Base-by-base conservation (phyloP, 257 asterid genomes). In the Scutellaria barbata region DNA sequence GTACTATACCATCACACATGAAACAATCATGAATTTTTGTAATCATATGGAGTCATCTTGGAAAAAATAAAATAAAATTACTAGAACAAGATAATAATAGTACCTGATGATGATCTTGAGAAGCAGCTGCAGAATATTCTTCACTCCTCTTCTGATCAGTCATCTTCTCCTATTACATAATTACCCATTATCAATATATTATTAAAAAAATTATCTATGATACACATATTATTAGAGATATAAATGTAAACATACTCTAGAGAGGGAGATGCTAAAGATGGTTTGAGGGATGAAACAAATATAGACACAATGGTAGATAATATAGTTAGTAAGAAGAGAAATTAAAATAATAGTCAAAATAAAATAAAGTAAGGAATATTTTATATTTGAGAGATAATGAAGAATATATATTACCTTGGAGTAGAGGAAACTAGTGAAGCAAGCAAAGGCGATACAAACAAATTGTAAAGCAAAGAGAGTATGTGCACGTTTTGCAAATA, bases 381-480 rank as follows among this genome's bases (percentile, higher is more conserved):
- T 17, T 10, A 64, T 42, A 46, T 46, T 20, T 30, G 45, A 9
- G 35, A 73, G 63, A 52, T 42, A 14, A 54, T 33, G 71, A 65
- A 73, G 85, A 76, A 84, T 85, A 72, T 73, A 17, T 8, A 76
- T 79, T 83, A 79, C 83, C 89, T 85, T 80, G 67, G 67, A 70
- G 71, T 37, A 66, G 81, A 81, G 86, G 83, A 81, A 74, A 87
- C 73, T 42, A 63, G 62, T 72, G 77, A 52, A 71, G 76, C 72
- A 76, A 78, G 86, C 79, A 78, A 76, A 80, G 57, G 68, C 41
- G 62, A 78, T 42, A 51, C 68, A 65, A 8, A 66, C 39, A 50
- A 11, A 51, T 8, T 54, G 3, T 30, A 30, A 30, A 30, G 35
- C 63, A 30, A 11, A 30, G 35, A 30, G 35, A 30, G 25, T 22